Conservation (phyloP, 306 rosid species). For the cucumber (Cucumis sativus) region Cucumber_9930_V3 NC_026659.2:26582501-26583000, state of each 20-base stretch:
- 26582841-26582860: not conserved
- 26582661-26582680: not conserved
- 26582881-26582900: not conserved
- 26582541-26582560: no score
- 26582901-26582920: no score
- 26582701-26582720: not conserved
- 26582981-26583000: not conserved
- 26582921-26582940: not conserved
- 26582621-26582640: no score
- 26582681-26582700: not conserved
- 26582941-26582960: not conserved
- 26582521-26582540: no score
- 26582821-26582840: no score
- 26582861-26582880: not conserved
- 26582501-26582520: no score
- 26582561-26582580: no score
- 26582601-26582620: no score
- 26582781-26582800: conserved; percentile 6
- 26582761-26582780: conserved; percentile 14
- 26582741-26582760: not conserved
- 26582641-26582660: no score
- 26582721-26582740: not conserved
- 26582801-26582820: not conserved
- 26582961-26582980: not conserved
- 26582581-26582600: no score